These are phyloP conservation scores for Atkinsonella texensis DNA, from an alignment of 2,329 filamentous ascomycete genomes.

Conservation along the genomic window DNA sequence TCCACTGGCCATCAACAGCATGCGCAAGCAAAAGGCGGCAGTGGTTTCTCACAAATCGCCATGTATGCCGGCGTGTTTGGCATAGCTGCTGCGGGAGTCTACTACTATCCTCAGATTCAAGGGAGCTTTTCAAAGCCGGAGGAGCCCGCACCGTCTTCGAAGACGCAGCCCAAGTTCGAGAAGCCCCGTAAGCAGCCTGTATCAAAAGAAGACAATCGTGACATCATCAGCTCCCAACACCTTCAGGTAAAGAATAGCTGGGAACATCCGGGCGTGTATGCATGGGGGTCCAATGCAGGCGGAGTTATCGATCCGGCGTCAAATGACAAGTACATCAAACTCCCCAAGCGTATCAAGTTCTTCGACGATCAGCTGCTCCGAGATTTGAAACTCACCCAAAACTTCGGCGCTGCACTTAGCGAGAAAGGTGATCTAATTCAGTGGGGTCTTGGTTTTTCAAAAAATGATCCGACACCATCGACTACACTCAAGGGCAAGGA, in stretches of 20 bases:
- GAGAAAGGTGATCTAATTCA: conserved; percentile 84
- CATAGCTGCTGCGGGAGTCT: conserved; percentile 25
- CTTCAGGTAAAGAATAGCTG: conserved; percentile 74
- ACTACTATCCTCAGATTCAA: conserved; percentile 26
- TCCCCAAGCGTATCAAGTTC: conserved; percentile 62
- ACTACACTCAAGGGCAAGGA: conserved; percentile 73
- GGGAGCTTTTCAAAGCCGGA: conserved; percentile 11
- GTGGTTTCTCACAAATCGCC: conserved; percentile 8
- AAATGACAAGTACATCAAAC: conserved; percentile 65
- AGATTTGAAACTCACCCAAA: conserved; percentile 73
- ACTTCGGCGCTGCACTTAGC: conserved; percentile 75
- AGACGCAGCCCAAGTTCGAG: conserved; percentile 56
- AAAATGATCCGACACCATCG: conserved; percentile 48
- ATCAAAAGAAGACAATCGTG: conserved; percentile 60
- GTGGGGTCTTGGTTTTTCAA: conserved; percentile 73
- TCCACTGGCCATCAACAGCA: conserved; percentile 12
- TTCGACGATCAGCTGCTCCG: conserved; percentile 78
- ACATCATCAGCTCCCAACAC: conserved; percentile 74
- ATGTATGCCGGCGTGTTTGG: conserved; percentile 23
- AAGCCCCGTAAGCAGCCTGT: conserved; percentile 43
- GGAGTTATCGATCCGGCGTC: conserved; percentile 78
- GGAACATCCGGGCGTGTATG: conserved; percentile 78
- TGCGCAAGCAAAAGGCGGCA: conserved; percentile 15
- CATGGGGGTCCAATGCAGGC: conserved; percentile 83
- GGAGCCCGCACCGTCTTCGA: conserved; percentile 11